Base-by-base conservation (phyloP, 371 early-diverging fungal genomes). In the Chytridiales sp. region DNA sequence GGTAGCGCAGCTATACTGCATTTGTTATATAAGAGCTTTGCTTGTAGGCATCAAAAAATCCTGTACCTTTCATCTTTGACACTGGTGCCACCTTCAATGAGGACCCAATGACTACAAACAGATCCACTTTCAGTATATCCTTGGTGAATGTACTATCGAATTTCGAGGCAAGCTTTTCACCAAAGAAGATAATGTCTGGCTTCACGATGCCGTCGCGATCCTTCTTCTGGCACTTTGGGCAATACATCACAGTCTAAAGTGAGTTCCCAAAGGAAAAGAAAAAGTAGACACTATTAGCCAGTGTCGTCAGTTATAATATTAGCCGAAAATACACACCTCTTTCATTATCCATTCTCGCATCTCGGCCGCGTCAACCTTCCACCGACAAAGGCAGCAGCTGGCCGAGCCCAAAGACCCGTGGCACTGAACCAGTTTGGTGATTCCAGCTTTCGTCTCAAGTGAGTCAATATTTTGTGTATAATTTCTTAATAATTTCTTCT, bases 401-500 rank as follows among this genome's bases (percentile, higher is more conserved):
- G 31, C 1, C 27, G 34, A 13, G 56, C 30, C 38, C 19, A 32
- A 50, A 26, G 58, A 59, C 60, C 92, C 97, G 68, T 97, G 97
- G 60, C 94, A 94, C 50, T 93, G 90, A 8, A 96, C 79, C 2
- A 96, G 86, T 1, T 73, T 72, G 29, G 82, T 70, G 40, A 99
- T 92, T 11, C 96, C 94, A 4, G 94, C 90, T 35, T 84, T 84
- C 46, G 90, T 87, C 73, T 99, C 99, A 36, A 99, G 71, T 0
- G 95, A 94, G 72, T 99, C 99, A 44, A 99, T 97, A 66, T 99
- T 99, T 63, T 99, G 99, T 3, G 99, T 97, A 68, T 98, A 99
- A 61, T 97, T 93, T 47, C 96, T 79, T 29, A 97, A 67, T 40
- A 95, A 77, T 68, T 91, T 87, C 11, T 85, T 89, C 51, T 85